phyloP scores from a whole-genome alignment of 805 yeast species.

The Saturnispora zaruensis region DNA sequence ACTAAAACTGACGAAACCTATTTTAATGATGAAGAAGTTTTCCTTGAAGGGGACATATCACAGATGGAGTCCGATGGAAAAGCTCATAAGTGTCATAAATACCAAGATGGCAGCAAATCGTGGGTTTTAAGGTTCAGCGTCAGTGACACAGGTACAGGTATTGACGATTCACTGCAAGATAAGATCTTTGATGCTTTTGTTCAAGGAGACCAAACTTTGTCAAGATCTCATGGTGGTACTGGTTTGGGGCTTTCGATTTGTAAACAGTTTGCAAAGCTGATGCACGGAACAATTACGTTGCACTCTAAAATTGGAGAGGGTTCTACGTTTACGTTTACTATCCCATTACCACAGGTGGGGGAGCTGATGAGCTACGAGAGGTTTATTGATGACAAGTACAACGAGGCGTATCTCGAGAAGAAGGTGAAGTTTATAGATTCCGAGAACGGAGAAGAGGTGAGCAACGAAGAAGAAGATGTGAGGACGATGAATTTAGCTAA shows the following conservation, averaged over 20 bases:
- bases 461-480: neutral
- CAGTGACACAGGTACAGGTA: constrained; percentile 91
- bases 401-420: constrained; percentile 38
- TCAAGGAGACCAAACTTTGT: constrained; percentile 91
- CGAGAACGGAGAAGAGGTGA: constrained; percentile 5
- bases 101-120: constrained; percentile 21
- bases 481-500: constrained; percentile 10
- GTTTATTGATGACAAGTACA: constrained; percentile 49
- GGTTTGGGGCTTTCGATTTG: constrained; percentile 89
- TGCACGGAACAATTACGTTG: constrained; percentile 72
- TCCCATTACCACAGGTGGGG: constrained; percentile 64
- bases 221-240: constrained; percentile 91
- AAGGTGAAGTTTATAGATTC: constrained; percentile 32
- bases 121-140: constrained; percentile 69
- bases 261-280: constrained; percentile 79
- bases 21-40: constrained; percentile 15
- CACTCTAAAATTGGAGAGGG: constrained; percentile 75
- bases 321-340: constrained; percentile 70
- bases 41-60: constrained; percentile 18
- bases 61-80: constrained; percentile 14
- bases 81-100: constrained; percentile 14
- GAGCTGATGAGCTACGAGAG: constrained; percentile 33
- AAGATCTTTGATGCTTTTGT: constrained; percentile 93
- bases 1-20: constrained; percentile 14
- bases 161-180: constrained; percentile 69